Base-by-base conservation (phyloP, 345 rosid genomes). In the Populus tremula region DNA sequence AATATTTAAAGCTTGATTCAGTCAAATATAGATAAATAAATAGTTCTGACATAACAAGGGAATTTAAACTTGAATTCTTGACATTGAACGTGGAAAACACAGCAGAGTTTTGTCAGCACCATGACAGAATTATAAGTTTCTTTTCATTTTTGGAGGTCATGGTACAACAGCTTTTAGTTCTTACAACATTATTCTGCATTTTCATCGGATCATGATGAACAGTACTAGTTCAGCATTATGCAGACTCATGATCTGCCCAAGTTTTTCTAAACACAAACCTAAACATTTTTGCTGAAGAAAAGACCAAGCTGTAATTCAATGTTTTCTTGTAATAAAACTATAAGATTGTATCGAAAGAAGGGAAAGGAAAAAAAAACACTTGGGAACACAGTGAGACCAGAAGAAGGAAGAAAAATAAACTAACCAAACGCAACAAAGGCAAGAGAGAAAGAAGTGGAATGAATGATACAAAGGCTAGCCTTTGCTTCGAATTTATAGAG, bases 371-470 rank as follows among this genome's bases (percentile, higher is more conserved):
- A 49, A 0, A 20, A n/a, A 70, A 35, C 62, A 33, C 21, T 45
- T 11, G 50, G 50, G 17, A 45, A 13, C 50, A 13, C 11, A 2
- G 11, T 45, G 50, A 27, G 54, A 62, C n/a, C 11, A 14, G 6
- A 6, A 13, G 10, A 17, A 29, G 1, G 31, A 38, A 56, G 31
- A 53, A 36, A 72, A 67, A 2, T 7, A 29, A 78, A 78, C 77
- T 65, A 54, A 67, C 73, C 77, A 45, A 77, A 77, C 80, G 80
- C 70, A 71, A 45, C 33, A 54, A 78, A 53, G 56, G 41, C 23
- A 66, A 66, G 10, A 31, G 18, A 66, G 65, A 5, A 67, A 53
- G 65, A 33, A 79, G 74, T 31, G 73, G 27, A 33, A 77, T 43
- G 73, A 4, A 41, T 53, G 72, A 50, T 25, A 39, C 18, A 67